phyloP scores from a whole-genome alignment of 352 stramenopile genomes.

The Globisporangium megalacanthum region DNA sequence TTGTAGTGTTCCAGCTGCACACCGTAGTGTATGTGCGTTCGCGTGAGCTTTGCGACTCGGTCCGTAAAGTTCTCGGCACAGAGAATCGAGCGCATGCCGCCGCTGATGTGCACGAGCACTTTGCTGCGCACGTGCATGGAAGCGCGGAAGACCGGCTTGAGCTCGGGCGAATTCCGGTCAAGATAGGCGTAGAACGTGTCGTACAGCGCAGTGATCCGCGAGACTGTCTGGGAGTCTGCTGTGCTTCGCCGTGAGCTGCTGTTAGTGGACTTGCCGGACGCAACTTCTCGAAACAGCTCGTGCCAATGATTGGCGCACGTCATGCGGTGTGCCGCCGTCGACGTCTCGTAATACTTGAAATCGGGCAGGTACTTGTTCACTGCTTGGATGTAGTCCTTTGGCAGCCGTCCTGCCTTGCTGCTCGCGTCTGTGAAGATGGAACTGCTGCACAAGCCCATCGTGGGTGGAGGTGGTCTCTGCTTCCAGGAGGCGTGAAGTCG shows the following conservation, averaged over 20 bases:
- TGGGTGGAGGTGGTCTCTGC: not conserved
- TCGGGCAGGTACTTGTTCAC: conserved; percentile 30
- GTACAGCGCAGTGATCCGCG: conserved; percentile 29
- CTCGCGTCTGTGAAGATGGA: conserved; percentile 13
- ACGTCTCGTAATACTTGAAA: conserved; percentile 34
- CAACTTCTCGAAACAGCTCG: conserved; percentile 28
- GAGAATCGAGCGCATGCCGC: conserved; percentile 36
- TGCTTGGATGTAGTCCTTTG: conserved; percentile 21
- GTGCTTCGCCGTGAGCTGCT: conserved; percentile 16
- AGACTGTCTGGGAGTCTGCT: conserved; percentile 12
- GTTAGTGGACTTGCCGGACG: conserved; percentile 4
- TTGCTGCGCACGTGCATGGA: conserved; percentile 68
- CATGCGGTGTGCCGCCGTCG: conserved; percentile 21
- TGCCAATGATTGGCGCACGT: conserved; percentile 33
- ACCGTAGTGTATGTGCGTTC: conserved; percentile 74
- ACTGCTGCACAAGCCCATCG: not conserved
- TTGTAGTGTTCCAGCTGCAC: conserved; percentile 88
- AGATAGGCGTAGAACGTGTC: conserved; percentile 46
- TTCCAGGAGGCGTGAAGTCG: no score
- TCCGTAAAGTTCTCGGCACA: conserved; percentile 47
- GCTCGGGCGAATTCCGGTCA: conserved; percentile 31
- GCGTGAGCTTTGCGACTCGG: conserved; percentile 60
- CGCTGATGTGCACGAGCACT: conserved; percentile 84
- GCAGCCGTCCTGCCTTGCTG: conserved; percentile 10
- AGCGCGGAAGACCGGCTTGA: conserved; percentile 38